Percentiles rank a stretch among this genome's conserved stretches.
Evolutionary conservation across 202 grass and related monocot species (phyloP).

Genomic region (Carex sylvatica): DNA sequence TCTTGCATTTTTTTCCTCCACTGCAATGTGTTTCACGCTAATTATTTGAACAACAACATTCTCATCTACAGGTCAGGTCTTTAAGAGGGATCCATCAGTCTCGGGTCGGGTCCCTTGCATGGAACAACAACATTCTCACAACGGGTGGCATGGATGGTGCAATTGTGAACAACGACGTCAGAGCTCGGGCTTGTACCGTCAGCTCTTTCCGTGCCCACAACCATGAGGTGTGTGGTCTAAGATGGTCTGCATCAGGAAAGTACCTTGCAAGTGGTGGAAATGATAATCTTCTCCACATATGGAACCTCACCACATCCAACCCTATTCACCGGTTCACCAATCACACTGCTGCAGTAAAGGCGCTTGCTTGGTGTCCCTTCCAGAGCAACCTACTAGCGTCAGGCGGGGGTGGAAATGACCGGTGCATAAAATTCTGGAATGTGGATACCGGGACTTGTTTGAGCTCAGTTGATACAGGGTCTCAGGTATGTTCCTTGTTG

Average conservation of each 20-base stretch:
- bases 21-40: background rate
- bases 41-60: conserved; percentile 13
- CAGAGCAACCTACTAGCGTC: conserved; percentile 76
- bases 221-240: conserved; percentile 83
- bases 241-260: conserved; percentile 69
- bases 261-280: conserved; percentile 80
- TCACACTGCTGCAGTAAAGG: conserved; percentile 75
- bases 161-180: conserved; percentile 86
- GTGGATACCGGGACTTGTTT: conserved; percentile 72
- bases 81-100: conserved; percentile 65
- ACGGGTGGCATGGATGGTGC: conserved; percentile 65
- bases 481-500: conserved; percentile 73
- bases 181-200: conserved; percentile 47
- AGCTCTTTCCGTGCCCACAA: conserved; percentile 69
- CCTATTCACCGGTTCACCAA: conserved; percentile 62
- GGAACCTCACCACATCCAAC: conserved; percentile 64
- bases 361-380: conserved; percentile 90
- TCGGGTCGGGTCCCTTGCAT: conserved; percentile 70
- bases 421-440: conserved; percentile 97
- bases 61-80: conserved; percentile 61
- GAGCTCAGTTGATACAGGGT: conserved; percentile 76
- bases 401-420: conserved; percentile 56
- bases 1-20: conserved; percentile 8
- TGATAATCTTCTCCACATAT: conserved; percentile 83
- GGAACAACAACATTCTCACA: conserved; percentile 75